These are phyloP conservation scores for Phylloporus rhodoxanthus DNA, from an alignment of 768 basidiomycete species.

Conservation along the genomic window DNA sequence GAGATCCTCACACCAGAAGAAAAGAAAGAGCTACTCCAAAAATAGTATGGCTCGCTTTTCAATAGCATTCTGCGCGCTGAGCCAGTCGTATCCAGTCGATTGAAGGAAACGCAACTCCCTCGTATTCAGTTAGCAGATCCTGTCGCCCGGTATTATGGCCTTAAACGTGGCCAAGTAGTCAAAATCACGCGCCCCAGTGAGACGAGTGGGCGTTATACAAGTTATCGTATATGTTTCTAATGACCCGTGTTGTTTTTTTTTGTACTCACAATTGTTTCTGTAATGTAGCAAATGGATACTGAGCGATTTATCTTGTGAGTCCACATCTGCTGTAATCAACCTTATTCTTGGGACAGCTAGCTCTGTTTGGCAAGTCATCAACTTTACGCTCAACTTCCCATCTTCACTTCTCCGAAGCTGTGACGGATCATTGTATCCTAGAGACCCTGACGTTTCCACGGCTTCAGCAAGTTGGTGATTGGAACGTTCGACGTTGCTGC, in stretches of 20 bases:
- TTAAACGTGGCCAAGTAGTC: conserved; percentile 92
- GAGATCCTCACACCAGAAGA: conserved; percentile 81
- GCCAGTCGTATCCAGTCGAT: conserved; percentile 51
- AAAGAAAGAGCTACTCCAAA: conserved; percentile 79
- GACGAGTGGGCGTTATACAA: conserved; percentile 90
- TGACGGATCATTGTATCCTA: background rate
- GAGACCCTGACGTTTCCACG: background rate
- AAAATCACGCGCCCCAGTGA: conserved; percentile 97
- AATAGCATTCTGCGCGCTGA: conserved; percentile 6
- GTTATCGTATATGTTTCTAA: conserved; percentile 87
- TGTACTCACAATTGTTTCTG: conserved; percentile 2
- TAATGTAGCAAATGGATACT: conserved; percentile 11
- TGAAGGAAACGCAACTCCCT: conserved; percentile 96
- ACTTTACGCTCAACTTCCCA: background rate
- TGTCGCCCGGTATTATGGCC: conserved; percentile 97
- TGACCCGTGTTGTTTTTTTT: background rate
- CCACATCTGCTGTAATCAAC: background rate
- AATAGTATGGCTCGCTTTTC: conserved; percentile 66
- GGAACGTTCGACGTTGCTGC: background rate
- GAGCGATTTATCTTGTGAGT: conserved; percentile 8
- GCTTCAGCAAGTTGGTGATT: background rate
- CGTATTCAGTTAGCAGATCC: conserved; percentile 95
- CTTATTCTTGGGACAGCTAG: background rate
- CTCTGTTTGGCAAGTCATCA: background rate
- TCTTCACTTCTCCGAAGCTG: background rate